These are phyloP conservation scores for Flaveria trinervia DNA, from an alignment of 129 eudicot species.

Conservation along the genomic window DNA sequence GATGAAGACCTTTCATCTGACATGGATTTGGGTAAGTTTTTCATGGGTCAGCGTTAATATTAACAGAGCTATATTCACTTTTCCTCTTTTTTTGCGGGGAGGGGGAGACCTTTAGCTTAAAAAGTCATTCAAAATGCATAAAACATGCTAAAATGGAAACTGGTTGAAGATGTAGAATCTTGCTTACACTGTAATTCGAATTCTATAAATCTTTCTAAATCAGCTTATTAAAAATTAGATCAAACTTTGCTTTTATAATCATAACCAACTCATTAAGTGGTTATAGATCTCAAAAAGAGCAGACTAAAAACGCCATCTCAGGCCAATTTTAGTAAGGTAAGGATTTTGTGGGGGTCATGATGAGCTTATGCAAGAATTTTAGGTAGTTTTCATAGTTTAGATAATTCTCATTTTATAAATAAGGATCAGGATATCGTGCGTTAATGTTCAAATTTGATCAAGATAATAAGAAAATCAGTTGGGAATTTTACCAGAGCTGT, in stretches of 20 bases:
- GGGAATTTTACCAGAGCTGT: not conserved
- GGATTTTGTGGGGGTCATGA: not conserved
- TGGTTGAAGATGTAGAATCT: not conserved
- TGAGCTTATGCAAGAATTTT: not conserved
- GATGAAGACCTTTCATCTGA: conserved; percentile 71
- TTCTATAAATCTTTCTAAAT: not conserved
- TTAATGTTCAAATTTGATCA: not conserved
- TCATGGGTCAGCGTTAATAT: conserved; percentile 3
- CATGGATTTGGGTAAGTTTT: conserved; percentile 71
- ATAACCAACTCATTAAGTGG: not conserved
- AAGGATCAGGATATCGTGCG: not conserved
- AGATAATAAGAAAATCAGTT: not conserved
- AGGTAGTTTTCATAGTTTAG: not conserved
- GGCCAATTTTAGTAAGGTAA: not conserved
- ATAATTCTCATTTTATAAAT: not conserved
- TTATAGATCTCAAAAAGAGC: not conserved
- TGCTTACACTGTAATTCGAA: not conserved
- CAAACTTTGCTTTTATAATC: not conserved
- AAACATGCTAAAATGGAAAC: not conserved
- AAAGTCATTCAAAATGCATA: not conserved
- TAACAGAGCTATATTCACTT: not conserved
- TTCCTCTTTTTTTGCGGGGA: not conserved
- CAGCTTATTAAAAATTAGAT: not conserved
- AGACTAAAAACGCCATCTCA: not conserved
- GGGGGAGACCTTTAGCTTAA: not conserved